Base-by-base conservation (phyloP, 2,329 filamentous ascomycete genomes). In the Talaromyces amestolkiae region DNA sequence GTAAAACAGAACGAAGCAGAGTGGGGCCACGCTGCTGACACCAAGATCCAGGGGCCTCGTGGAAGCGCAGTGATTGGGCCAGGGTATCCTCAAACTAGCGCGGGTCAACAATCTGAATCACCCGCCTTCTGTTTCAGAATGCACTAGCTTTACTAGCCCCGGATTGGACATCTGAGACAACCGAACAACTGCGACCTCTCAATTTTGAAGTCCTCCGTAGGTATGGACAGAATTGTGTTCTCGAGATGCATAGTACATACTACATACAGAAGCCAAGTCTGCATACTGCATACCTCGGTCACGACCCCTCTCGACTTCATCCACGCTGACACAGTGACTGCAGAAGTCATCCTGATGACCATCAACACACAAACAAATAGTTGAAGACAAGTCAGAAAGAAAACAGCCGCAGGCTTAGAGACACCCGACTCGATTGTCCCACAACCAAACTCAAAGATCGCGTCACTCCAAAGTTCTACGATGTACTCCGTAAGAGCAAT, bases 111-210 rank as follows among this genome's bases (percentile, higher is more conserved):
- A 63, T 68, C 66, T 68, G 66, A 68, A 68, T 65, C 66, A 67
- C 63, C 53, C 66, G 59, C 54, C 64, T 37, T 49, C 31, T 41
- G 66, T 68, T 68, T 68, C 66, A 68, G 66, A 66, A 60, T 68
- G 63, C 31, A 37, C 58, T 56, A 64, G 31, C 54, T 41, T 51
- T 64, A 54, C 61, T 41, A 63, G 59, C 24, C 41, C 53, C 13
- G 56, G 24, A 58, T n/a, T 33, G 35, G 5, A 13, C 10, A 58
- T 22, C 54, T 58, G 56, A 59, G 56, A 59, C 56, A 59, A 35
- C 33, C 56, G 22, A 41, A 58, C 10, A 37, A 1, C 7, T 31
- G 27, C 27, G 27, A 31, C 27, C 27, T 7, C 7, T 31, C 5
- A 31, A 31, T 1, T 31, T 31, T 31, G 27, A 31, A 31, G 27